Evolutionary conservation across 2,329 filamentous ascomycete species (phyloP), one percentile per base, ranked within the genome.

Genomic region (Fusarium odoratissimum): DNA sequence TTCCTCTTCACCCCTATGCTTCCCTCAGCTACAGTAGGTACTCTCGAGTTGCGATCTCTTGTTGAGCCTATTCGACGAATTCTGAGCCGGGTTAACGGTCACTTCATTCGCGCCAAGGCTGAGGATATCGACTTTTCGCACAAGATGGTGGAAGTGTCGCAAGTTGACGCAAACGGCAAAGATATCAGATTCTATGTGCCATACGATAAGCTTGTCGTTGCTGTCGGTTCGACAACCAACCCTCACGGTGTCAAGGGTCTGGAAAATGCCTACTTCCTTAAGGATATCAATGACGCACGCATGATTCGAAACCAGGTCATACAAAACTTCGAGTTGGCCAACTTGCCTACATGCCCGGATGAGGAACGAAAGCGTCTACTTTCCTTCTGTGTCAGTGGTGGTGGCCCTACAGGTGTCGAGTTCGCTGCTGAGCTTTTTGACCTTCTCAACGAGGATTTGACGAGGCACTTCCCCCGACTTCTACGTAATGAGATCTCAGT

Each of bases 1-100:
- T 99, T 99, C 84, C 85, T 99, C 37, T 99, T 99, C 82, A 99
- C 96, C 4, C 96, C 96, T 1, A 98, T 99, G 95, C 87, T 99
- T 46, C 96, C 96, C 4, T 97, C 95, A 38, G 97, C 96, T 12
- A 99, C 97, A 0, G 96, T 99, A 10, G 97, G 97, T 17, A 99
- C 96, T 0, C 86, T 99, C 37, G 95, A 97, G 79, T 85, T 98
- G 77, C 89, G 95, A 73, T 97, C 95, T 55, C 86, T 99, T 65
- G 94, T 98, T 44, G 96, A 99, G 82, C 96, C 96, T 0, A 93
- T 99, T 69, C 90, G 96, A 69, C 90, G 93, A 52, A 96, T 99
- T 75, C 86, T 98, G 25, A 85, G 89, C 60, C 88, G 91, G 60
- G 89, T 97, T 30, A 88, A 90, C 64, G 96, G 96, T 8, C 95